These are phyloP conservation scores for Camellia granthamiana DNA, from an alignment of 148 eudicot species.

Conservation along the genomic window DNA sequence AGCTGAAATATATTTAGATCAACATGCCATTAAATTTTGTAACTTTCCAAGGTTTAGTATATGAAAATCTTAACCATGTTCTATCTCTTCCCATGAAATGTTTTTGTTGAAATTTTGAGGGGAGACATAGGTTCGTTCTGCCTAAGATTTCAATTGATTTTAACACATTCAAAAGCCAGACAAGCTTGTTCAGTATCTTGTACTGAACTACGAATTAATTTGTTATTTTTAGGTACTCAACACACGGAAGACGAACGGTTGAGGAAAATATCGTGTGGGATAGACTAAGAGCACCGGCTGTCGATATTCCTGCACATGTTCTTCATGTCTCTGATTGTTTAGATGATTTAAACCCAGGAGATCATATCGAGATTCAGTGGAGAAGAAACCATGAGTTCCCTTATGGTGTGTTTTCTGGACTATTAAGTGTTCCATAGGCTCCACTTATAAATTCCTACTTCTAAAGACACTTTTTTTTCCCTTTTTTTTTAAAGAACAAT, in stretches of 20 bases:
- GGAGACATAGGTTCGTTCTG: background rate
- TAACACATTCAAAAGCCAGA: background rate
- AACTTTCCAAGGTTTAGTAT: background rate
- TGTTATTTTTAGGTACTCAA: conserved; percentile 49
- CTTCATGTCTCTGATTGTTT: conserved; percentile 71
- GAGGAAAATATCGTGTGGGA: conserved; percentile 81
- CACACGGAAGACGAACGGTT: conserved; percentile 57
- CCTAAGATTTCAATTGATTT: background rate
- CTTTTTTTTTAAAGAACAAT: background rate
- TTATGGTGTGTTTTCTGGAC: conserved; percentile 45
- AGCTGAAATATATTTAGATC: background rate
- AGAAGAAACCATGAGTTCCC: conserved; percentile 73
- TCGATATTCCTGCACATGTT: conserved; percentile 57
- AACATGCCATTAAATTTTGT: background rate
- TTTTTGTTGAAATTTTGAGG: background rate
- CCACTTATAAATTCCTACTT: background rate
- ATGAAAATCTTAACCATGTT: background rate
- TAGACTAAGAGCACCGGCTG: conserved; percentile 69
- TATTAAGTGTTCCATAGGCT: background rate
- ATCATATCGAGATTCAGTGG: conserved; percentile 96
- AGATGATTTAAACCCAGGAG: conserved; percentile 66
- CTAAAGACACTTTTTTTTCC: background rate
- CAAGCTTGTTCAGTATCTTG: background rate
- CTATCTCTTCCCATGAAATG: background rate
- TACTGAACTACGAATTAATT: background rate